Base-by-base conservation (phyloP, 495 filamentous ascomycete species). In the Neurospora sp. region DNA sequence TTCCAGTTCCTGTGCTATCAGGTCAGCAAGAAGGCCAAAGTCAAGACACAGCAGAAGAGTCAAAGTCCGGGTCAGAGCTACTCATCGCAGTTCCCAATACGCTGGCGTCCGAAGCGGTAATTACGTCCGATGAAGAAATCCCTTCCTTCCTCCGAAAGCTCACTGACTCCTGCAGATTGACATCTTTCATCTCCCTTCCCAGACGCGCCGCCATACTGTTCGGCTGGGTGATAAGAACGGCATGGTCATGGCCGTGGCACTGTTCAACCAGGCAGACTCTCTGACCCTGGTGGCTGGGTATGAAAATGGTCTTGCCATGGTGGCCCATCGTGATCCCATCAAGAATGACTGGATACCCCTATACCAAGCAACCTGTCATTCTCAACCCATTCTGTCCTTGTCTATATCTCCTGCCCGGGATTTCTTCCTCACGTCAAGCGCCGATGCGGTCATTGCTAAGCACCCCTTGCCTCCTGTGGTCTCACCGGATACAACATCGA, bases 211-310 rank as follows among this genome's bases (percentile, higher is more conserved):
- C 19, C 86, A 90, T 74, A 92, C 92, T 1, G 86, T 96, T 21
- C 78, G 79, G 43, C 82, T 88, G 0, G 88, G 86, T 5, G 83
- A 87, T 34, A 88, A 93, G 69, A 90, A 91, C 21, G 92, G 96
- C 37, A 98, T 98, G 94, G 89, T 95, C 36, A 98, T 99, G 96
- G 89, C 92, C 31, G 82, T 97, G 15, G 83, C 85, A 5, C 78
- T 97, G 10, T 87, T 92, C 73, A 78, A 85, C 78, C 83, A 82
- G n/a, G 69, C 72, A 4, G 39, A 39, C 3, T 75, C 73, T 21
- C 79, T 89, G 0, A 82, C 85, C 19, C 79, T 96, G 15, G 81
- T 90, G 5, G 91, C 90, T n/a, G 96, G 92, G 42, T 97, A 94
- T 83, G 96, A 99, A 82, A 92, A 91, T 75, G 96, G 96, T 1